Base-by-base conservation (phyloP, 2,329 filamentous ascomycete genomes). In the Bipolaris victoriae region DNA sequence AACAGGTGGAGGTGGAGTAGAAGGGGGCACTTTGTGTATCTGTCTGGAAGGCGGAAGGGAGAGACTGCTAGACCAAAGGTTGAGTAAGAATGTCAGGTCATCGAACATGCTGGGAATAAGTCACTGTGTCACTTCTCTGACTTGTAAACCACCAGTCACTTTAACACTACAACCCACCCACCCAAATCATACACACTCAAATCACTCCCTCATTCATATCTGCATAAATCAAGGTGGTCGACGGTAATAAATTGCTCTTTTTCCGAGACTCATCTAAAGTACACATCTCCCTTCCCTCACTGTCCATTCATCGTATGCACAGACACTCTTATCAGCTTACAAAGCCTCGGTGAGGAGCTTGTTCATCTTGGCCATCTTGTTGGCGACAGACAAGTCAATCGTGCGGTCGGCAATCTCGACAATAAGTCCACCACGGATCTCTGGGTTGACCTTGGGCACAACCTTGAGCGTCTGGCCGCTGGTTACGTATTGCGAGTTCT, bases 391-490 rank as follows among this genome's bases (percentile, higher is more conserved):
- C 71, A 97, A 90, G 82, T 99, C 95, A 77, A 99, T 97, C 79
- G 94, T 98, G 77, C 94, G 90, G 86, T 98, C 94, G 75, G 93
- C 94, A 70, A 98, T 90, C 83, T 98, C 94, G 76, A 99, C 94
- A 67, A 99, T 82, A 68, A 99, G 88, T 62, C 95, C 95, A 68
- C 95, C 95, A 67, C 96, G 82, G 76, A 99, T 94, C 58, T 98
- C 94, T 61, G 94, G 86, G 87, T 97, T 95, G 80, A 98, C 90
- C 85, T 92, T 90, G 82, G 96, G 90, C 71, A 92, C 91, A 73
- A 98, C 90, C 89, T 97, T 98, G 80, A 98, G 88, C 86, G 96
- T 98, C 89, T 97, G 93, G 83, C 93, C 93, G 79, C 90, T 86
- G 76, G 89, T 88, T 71, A 93, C 87, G 82, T 92, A 96, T 77